These are phyloP conservation scores for Trichoderma sp. DNA, from an alignment of 2,329 filamentous ascomycete species.

Conservation along the genomic window DNA sequence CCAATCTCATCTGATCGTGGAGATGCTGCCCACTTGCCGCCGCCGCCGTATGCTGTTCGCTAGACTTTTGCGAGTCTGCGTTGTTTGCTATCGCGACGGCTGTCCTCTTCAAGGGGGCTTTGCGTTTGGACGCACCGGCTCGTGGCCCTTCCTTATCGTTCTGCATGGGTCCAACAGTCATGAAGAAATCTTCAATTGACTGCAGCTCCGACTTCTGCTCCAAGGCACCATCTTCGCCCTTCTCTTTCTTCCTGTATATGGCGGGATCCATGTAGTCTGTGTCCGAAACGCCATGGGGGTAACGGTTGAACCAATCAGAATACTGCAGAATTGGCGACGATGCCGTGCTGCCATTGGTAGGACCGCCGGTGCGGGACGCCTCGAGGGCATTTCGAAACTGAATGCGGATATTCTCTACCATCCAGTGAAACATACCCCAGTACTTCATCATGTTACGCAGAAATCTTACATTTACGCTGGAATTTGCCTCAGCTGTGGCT, in stretches of 20 bases:
- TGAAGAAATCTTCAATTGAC: constrained; percentile 93
- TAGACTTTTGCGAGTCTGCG: constrained; percentile 18
- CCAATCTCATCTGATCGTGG: constrained; percentile 18
- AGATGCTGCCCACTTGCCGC: constrained; percentile 1
- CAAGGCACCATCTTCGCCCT: constrained; percentile 83
- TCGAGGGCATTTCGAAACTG: constrained; percentile 86
- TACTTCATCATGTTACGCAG: constrained; percentile 94
- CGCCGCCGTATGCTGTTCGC: background rate
- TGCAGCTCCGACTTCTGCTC: constrained; percentile 89
- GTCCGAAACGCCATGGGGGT: constrained; percentile 87
- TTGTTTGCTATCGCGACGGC: constrained; percentile 26
- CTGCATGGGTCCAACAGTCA: constrained; percentile 71
- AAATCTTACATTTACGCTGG: constrained; percentile 87
- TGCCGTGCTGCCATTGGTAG: constrained; percentile 51
- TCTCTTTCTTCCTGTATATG: constrained; percentile 69
- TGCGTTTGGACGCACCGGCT: constrained; percentile 41
- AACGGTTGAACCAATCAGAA: constrained; percentile 95
- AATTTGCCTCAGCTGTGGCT: constrained; percentile 76
- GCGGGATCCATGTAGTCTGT: constrained; percentile 81
- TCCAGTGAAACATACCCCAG: constrained; percentile 98
- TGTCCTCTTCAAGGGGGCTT: constrained; percentile 45
- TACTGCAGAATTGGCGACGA: constrained; percentile 82
- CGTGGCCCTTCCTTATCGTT: constrained; percentile 43
- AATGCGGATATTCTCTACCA: constrained; percentile 89
- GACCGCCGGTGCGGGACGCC: constrained; percentile 70